phyloP scores from a whole-genome alignment of 495 filamentous ascomycete genomes.

The Daldinia grandis region DNA sequence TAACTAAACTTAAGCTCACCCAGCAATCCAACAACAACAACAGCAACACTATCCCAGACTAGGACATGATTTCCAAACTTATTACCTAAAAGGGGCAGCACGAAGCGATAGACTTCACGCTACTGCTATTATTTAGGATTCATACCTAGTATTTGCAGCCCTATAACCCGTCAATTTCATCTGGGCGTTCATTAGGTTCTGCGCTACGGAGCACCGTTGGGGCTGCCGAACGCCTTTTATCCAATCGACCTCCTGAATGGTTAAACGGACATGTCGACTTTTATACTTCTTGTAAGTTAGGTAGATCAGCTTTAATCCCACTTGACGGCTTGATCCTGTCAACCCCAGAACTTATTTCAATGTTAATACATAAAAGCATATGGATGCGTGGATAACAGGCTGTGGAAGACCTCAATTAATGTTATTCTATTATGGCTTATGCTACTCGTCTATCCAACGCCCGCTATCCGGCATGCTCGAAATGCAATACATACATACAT shows the following conservation, averaged over 20 bases:
- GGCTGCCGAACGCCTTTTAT: background rate
- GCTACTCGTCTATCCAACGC: conserved; percentile 9
- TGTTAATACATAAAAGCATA: no score
- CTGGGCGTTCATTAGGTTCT: background rate
- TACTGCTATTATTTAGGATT: background rate
- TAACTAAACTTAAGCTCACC: background rate
- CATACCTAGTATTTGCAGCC: background rate
- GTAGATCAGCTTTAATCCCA: no score
- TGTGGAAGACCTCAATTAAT: background rate
- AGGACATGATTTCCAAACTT: background rate
- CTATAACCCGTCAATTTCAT: background rate
- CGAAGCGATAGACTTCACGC: background rate
- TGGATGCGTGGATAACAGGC: no score
- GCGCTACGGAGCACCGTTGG: conserved; percentile 1
- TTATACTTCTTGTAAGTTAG: background rate
- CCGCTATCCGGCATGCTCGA: conserved; percentile 1
- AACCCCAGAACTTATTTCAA: no score
- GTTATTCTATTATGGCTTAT: background rate
- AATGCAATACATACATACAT: background rate
- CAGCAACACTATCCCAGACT: background rate
- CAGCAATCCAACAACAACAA: background rate
- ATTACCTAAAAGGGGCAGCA: background rate
- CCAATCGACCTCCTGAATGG: background rate
- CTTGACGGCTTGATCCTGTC: no score
- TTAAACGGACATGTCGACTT: background rate